phyloP scores from a whole-genome alignment of 2,329 filamentous ascomycete species.

The Thelonectria olida region DNA sequence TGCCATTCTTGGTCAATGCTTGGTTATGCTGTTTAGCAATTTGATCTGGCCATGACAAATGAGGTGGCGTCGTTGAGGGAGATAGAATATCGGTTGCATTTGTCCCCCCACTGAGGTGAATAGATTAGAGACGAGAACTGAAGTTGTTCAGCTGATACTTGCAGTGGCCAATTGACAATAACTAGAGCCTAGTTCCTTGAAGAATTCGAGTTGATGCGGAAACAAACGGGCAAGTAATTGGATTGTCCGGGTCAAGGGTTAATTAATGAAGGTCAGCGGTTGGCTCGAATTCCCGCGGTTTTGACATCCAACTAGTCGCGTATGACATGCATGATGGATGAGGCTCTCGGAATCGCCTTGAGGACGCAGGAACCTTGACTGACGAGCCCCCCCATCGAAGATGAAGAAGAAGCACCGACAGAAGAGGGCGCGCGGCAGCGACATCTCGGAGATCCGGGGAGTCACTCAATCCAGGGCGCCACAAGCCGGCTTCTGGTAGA shows the following conservation, averaged over 20 bases:
- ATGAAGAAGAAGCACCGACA: slow-evolving; percentile 14
- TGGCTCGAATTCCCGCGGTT: slow-evolving; percentile 16
- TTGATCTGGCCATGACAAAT: slow-evolving; percentile 10
- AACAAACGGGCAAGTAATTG: slow-evolving; percentile 13
- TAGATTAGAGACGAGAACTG: slow-evolving; percentile 11
- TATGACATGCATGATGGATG: slow-evolving; percentile 19
- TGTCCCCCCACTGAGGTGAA: slow-evolving; percentile 10
- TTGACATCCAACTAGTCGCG: slow-evolving; percentile 9
- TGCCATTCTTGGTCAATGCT: neutral
- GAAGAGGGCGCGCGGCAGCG: slow-evolving; percentile 14
- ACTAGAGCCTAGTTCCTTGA: too few relatives aligned
- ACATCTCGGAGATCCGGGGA: slow-evolving; percentile 19
- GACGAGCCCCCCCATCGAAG: neutral
- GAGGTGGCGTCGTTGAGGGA: slow-evolving; percentile 19
- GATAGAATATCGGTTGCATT: slow-evolving; percentile 18
- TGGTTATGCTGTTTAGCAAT: neutral
- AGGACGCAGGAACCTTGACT: neutral
- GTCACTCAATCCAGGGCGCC: slow-evolving; percentile 19
- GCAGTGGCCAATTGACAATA: slow-evolving; percentile 20
- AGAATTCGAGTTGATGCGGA: slow-evolving; percentile 6
- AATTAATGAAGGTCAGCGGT: slow-evolving; percentile 19
- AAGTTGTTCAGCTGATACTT: slow-evolving; percentile 15
- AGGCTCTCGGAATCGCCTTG: slow-evolving; percentile 17
- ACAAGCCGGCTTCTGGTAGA: slow-evolving; percentile 5
- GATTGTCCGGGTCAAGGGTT: slow-evolving; percentile 16